A percentile compares a stretch with the other conserved stretches of the same genome.
Conservation (phyloP, 257 asterid genomes). For the Primulina tabacum region DNA sequence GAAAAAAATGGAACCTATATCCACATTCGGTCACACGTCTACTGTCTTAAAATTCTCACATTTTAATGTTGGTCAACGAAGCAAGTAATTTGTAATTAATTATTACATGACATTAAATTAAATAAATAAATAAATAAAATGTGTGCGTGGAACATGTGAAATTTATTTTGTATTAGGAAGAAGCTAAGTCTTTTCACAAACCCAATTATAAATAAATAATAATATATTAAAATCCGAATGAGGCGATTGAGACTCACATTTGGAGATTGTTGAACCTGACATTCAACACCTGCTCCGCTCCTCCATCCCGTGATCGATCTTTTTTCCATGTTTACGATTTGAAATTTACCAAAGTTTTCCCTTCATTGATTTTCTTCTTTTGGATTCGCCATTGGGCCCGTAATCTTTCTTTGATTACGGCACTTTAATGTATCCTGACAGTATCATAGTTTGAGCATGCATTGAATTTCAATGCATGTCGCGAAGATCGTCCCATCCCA, state of each 20-base stretch:
- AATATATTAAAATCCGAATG: constrained; percentile 17
- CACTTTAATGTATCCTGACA: background rate
- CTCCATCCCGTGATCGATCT: background rate
- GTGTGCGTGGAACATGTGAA: no score
- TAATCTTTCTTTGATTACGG: background rate
- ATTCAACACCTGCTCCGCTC: constrained; percentile 18
- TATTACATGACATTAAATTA: no score
- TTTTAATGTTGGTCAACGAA: no score
- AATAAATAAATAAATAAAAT: no score
- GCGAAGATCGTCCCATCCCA: background rate
- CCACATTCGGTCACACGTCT: no score
- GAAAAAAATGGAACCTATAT: no score
- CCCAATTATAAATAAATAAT: no score
- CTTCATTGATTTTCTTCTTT: background rate
- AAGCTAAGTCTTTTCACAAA: no score
- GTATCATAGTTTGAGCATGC: background rate
- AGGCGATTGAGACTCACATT: constrained; percentile 9
- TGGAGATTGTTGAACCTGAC: constrained; percentile 10
- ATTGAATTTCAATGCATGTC: background rate
- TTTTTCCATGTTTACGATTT: background rate
- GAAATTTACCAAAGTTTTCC: no score
- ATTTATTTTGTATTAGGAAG: no score
- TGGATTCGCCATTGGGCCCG: background rate
- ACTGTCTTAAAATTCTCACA: no score
- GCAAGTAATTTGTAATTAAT: no score